Evolutionary conservation across 2,329 filamentous ascomycete genomes (phyloP).

Genomic region (Diaporthe vaccinii): DNA sequence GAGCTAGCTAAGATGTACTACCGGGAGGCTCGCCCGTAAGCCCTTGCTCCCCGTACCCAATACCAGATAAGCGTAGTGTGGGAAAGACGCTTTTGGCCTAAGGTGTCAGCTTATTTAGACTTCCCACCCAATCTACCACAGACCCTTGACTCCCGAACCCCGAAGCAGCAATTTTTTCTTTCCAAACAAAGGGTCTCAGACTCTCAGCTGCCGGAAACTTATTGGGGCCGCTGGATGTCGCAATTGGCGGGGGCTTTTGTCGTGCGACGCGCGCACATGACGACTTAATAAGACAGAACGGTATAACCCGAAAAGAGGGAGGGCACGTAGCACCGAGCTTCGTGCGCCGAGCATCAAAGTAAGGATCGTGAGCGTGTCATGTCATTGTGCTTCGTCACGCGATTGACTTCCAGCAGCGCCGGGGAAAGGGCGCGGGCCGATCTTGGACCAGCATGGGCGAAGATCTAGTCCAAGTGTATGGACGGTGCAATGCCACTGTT

Average conservation of each 20-base stretch:
- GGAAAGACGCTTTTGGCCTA: conserved; percentile 1
- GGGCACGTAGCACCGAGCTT: conserved; percentile 3
- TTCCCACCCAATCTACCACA: neutral
- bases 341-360: neutral
- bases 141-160: neutral
- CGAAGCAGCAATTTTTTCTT: neutral
- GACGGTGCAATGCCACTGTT: conserved; percentile 8
- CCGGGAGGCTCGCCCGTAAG: neutral
- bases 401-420: neutral
- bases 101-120: conserved; percentile 13
- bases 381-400: conserved; percentile 1
- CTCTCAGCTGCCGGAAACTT: conserved; percentile 8
- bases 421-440: conserved; percentile 3
- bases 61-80: neutral
- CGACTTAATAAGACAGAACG: conserved; percentile 21
- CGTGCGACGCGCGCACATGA: conserved; percentile 17
- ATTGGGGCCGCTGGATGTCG: neutral
- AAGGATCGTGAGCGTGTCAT: neutral
- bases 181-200: neutral
- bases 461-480: neutral
- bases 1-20: conserved; percentile 1
- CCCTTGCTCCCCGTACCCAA: neutral
- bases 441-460: neutral
- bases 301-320: conserved; percentile 3
- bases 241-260: neutral